Evolutionary conservation across 2,329 filamentous ascomycete genomes (phyloP), one percentile per base, ranked within the genome.

Genomic region (Lachnellula subtilissima): DNA sequence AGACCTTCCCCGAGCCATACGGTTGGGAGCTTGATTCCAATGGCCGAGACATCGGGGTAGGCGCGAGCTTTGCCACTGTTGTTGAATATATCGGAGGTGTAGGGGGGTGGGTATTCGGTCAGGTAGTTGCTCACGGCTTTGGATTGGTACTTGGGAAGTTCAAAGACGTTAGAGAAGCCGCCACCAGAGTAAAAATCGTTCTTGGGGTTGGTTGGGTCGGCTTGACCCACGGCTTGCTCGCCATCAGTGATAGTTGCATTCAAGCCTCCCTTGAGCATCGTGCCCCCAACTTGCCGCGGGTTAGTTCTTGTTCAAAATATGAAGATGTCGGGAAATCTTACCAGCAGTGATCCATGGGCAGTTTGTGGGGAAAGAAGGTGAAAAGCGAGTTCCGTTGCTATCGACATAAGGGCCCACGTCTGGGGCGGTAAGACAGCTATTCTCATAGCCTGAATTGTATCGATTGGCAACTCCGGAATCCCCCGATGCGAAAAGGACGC

Each of bases 321-420:
- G n/a, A 47, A 17, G 12, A 17, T 40, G 45, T 7, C 1, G 36
- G 19, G n/a, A 23, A 48, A 14, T 51, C 47, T 86, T 85, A 4
- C 88, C 79, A 5, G 78, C 72, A 1, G 86, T 88, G 15, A 88
- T 79, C 68, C 80, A 89, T 0, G 85, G 86, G 64, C 86, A 89
- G 0, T 79, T 79, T 0, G 78, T 79, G 0, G 86, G 86, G 70
- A 89, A 89, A 1, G 76, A 78, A 2, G 84, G 77, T 2, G 56
- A 57, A 50, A 54, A 63, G 15, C 53, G 45, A 40, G 42, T 58
- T 50, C 42, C 64, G 55, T 55, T 64, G 28, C 48, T 45, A 45
- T 62, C 48, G 28, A 62, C 49, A 40, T 56, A 43, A 7, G 52
- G 49, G 25, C 56, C 50, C 7, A 56, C 58, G 19, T 56, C 56